Evolutionary conservation across 2,329 filamentous ascomycete genomes (phyloP).

Genomic region (Colletotrichum karsti): DNA sequence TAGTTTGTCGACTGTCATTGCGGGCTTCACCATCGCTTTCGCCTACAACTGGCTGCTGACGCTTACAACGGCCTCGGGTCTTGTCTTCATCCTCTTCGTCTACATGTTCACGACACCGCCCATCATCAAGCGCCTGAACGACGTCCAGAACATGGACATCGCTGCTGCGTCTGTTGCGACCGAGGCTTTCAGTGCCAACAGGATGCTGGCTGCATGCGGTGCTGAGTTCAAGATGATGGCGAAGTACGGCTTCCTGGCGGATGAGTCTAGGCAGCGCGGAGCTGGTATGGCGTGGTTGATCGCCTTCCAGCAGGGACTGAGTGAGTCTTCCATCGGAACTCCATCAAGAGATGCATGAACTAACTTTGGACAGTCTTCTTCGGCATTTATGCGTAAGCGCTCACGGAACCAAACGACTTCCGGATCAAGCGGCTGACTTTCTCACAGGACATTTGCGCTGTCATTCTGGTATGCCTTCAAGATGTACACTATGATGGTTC

Average conservation of each 20-base stretch:
- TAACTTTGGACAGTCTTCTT: slow-evolving; percentile 29
- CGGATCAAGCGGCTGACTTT: not conserved
- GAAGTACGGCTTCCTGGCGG: slow-evolving; percentile 45
- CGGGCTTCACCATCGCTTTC: slow-evolving; percentile 60
- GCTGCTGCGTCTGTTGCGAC: slow-evolving; percentile 46
- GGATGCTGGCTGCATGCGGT: slow-evolving; percentile 52
- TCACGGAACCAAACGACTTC: not conserved
- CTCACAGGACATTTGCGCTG: slow-evolving; percentile 30
- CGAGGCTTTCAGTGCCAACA: slow-evolving; percentile 49
- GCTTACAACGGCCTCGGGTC: slow-evolving; percentile 53
- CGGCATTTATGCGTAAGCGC: slow-evolving; percentile 30
- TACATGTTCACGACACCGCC: slow-evolving; percentile 42
- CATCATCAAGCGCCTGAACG: slow-evolving; percentile 40
- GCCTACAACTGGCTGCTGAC: slow-evolving; percentile 60
- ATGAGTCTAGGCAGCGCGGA: slow-evolving; percentile 43
- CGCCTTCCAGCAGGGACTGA: slow-evolving; percentile 35
- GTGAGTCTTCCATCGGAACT: slow-evolving; percentile 21
- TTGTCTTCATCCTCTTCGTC: slow-evolving; percentile 49
- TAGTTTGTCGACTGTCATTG: slow-evolving; percentile 46
- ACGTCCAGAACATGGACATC: slow-evolving; percentile 45
- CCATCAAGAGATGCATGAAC: not conserved
- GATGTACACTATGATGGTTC: slow-evolving; percentile 30
- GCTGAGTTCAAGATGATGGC: slow-evolving; percentile 44
- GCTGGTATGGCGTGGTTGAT: slow-evolving; percentile 33
- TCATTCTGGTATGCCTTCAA: slow-evolving; percentile 33